Evolutionary conservation across 2,329 filamentous ascomycete species (phyloP).

Genomic region (Domatiomyces catenatus): DNA sequence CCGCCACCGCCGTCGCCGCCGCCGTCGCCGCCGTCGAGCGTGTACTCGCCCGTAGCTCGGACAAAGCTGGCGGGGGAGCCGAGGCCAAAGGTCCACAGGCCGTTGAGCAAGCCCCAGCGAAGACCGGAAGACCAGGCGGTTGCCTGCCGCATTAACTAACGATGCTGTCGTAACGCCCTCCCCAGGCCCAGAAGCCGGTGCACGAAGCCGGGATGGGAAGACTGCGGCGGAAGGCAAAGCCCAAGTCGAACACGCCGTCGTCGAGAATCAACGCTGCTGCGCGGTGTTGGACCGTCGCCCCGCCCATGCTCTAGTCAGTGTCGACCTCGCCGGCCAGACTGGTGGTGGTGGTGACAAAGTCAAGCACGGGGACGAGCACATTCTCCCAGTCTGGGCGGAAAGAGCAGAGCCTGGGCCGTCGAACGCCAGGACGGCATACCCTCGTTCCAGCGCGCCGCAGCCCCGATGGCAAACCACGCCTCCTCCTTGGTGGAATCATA

Average conservation of each 20-base stretch:
- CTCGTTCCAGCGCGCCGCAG: conserved; percentile 19
- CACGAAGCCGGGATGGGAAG: neutral
- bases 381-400: conserved; percentile 22
- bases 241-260: conserved; percentile 1
- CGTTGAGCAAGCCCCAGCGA: neutral
- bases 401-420: conserved; percentile 21
- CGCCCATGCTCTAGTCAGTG: conserved; percentile 20
- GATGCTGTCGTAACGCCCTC: neutral
- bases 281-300: conserved; percentile 20
- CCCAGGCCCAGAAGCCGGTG: neutral
- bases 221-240: neutral
- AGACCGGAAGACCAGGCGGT: neutral
- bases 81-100: neutral
- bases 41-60: neutral
- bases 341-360: conserved; percentile 12
- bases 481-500: conserved; percentile 22
- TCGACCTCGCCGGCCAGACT: conserved; percentile 12
- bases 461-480: conserved; percentile 16
- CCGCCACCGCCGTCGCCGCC: no score
- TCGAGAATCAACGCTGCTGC: conserved; percentile 16
- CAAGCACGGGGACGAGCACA: conserved; percentile 20
- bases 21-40: no score
- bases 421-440: conserved; percentile 21
- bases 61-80: neutral
- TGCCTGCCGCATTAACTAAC: neutral